Conservation (phyloP, 2,329 filamentous ascomycete species). For the Immersiporthe knoxdaviesiana region DNA sequence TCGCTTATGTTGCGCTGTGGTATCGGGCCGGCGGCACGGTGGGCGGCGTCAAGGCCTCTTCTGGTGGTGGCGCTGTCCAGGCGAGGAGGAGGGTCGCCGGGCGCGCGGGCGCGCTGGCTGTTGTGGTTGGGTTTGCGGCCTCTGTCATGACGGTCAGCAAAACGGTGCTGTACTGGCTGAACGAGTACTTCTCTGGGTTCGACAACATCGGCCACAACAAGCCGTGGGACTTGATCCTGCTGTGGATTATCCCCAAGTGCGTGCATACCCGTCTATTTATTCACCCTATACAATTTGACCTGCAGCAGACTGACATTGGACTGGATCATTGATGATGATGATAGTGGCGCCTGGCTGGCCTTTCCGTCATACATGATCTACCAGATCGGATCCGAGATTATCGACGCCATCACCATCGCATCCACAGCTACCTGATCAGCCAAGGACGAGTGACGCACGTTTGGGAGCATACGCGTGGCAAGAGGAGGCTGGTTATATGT, state of each 20-base stretch:
- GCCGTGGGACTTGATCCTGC: slow-evolving; percentile 46
- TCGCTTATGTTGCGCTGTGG: slow-evolving; percentile 42
- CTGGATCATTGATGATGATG: neutral
- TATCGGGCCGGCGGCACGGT: slow-evolving; percentile 32
- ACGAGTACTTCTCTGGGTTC: slow-evolving; percentile 60
- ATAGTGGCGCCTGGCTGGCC: slow-evolving; percentile 59
- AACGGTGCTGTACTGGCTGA: slow-evolving; percentile 63
- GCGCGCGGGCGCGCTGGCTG: slow-evolving; percentile 47
- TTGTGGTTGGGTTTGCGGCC: slow-evolving; percentile 55
- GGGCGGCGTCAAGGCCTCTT: slow-evolving; percentile 34
- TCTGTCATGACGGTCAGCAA: slow-evolving; percentile 65
- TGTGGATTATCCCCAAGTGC: slow-evolving; percentile 65
- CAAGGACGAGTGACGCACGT: slow-evolving; percentile 45
- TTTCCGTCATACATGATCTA: slow-evolving; percentile 56
- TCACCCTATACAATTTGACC: neutral
- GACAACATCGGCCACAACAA: slow-evolving; percentile 62
- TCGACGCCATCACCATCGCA: slow-evolving; percentile 48
- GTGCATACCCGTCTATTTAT: slow-evolving; percentile 33
- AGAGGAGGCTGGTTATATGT: neutral
- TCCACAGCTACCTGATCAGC: slow-evolving; percentile 36
- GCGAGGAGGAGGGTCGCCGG: slow-evolving; percentile 45
- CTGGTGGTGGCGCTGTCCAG: neutral
- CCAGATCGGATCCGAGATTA: slow-evolving; percentile 52
- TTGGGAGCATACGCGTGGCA: neutral
- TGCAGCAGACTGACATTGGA: neutral